Conservation (phyloP, 192 early-diverging fungal genomes). For the Coemansia sp. region DNA sequence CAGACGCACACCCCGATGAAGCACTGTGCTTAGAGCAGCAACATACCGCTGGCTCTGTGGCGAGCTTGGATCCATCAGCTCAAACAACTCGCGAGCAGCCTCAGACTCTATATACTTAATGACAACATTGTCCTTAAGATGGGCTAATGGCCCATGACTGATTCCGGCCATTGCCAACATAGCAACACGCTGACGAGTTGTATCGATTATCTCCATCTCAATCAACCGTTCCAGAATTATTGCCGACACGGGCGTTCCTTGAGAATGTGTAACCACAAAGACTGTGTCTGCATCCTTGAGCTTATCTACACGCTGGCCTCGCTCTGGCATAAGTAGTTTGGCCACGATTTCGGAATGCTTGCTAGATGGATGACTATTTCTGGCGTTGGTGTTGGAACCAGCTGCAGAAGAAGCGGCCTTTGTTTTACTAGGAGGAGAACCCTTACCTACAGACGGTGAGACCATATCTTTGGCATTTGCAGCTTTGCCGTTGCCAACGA, state of each 20-base stretch:
- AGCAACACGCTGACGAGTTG: slow-evolving; percentile 67
- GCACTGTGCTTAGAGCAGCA: slow-evolving; percentile 65
- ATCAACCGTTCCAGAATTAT: slow-evolving; percentile 77
- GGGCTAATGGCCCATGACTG: slow-evolving; percentile 84
- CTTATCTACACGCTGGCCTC: slow-evolving; percentile 19
- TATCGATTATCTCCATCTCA: slow-evolving; percentile 63
- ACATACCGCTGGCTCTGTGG: slow-evolving; percentile 70
- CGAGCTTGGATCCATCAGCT: slow-evolving; percentile 82
- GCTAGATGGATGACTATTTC: slow-evolving; percentile 15
- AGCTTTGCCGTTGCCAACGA: slow-evolving; percentile 3
- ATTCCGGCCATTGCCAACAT: slow-evolving; percentile 94
- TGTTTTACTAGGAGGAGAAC: neutral
- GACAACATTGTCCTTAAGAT: slow-evolving; percentile 76
- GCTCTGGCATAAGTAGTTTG: slow-evolving; percentile 39
- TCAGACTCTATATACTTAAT: slow-evolving; percentile 90
- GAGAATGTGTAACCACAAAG: slow-evolving; percentile 88
- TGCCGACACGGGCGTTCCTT: slow-evolving; percentile 88
- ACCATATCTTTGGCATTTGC: neutral
- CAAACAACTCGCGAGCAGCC: slow-evolving; percentile 89
- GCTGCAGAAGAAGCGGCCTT: neutral
- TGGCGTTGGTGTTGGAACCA: neutral
- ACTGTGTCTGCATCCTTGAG: slow-evolving; percentile 66
- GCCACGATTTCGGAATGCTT: slow-evolving; percentile 29
- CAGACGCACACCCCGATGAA: slow-evolving; percentile 70
- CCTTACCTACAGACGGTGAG: neutral